These are phyloP conservation scores for Ascochyta clinopodiicola DNA, from an alignment of 2,329 filamentous ascomycete genomes.

Conservation along the genomic window DNA sequence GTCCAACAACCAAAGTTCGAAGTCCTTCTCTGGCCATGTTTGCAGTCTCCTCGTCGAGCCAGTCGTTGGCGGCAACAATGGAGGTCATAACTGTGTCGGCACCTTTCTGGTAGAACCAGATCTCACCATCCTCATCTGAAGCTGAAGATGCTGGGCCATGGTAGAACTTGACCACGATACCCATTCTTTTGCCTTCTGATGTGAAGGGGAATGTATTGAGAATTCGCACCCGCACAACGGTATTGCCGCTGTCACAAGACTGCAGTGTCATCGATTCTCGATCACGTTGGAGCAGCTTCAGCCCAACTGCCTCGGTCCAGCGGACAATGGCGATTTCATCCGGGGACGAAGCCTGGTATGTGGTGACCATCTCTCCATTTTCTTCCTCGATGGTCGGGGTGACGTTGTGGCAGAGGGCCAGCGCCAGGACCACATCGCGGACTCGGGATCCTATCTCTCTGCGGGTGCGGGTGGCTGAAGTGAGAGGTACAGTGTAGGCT, in stretches of 20 bases:
- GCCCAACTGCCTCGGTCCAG: conserved; percentile 91
- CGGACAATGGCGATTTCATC: conserved; percentile 98
- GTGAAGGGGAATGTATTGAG: conserved; percentile 97
- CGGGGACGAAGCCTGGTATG: conserved; percentile 95
- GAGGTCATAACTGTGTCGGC: conserved; percentile 98
- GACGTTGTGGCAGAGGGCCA: conserved; percentile 96
- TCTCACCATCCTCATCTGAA: conserved; percentile 69
- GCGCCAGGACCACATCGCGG: conserved; percentile 87
- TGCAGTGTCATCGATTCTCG: conserved; percentile 84
- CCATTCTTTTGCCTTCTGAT: conserved; percentile 97
- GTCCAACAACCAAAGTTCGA: conserved; percentile 91
- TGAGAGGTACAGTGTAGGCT: conserved; percentile 65
- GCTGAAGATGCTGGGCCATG: conserved; percentile 50
- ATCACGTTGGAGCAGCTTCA: conserved; percentile 84
- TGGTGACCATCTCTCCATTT: conserved; percentile 76
- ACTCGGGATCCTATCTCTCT: conserved; percentile 94
- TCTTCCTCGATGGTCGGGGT: conserved; percentile 89
- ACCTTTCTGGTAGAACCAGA: conserved; percentile 99
- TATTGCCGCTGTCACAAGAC: conserved; percentile 73
- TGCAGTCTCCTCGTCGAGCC: conserved; percentile 98
- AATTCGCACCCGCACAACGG: conserved; percentile 84
- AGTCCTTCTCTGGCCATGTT: conserved; percentile 99
- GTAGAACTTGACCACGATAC: conserved; percentile 89
- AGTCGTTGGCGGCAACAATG: conserved; percentile 95
- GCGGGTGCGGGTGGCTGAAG: conserved; percentile 78